Conservation (phyloP, 164 flowering plant genomes). For the Litsea cubeba region DNA sequence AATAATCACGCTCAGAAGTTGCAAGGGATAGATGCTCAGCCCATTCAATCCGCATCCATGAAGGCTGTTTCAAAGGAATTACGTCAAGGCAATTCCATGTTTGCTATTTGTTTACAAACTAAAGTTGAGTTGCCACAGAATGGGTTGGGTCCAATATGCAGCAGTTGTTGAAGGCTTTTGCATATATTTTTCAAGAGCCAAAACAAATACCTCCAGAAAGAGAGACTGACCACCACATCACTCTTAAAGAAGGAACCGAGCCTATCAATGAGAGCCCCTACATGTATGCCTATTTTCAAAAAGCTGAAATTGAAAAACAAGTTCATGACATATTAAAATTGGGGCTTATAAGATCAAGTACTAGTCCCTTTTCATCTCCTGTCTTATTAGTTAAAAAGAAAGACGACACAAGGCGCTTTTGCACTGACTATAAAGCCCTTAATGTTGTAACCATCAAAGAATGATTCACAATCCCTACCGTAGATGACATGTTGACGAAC, state of each 20-base stretch:
- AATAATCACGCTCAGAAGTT: not conserved
- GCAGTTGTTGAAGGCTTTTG: not conserved
- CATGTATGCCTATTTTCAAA: conserved; percentile 5
- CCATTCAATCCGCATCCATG: not conserved
- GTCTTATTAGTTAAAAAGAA: not conserved
- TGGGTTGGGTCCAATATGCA: not conserved
- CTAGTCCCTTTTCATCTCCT: not conserved
- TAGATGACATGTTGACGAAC: conserved; percentile 5
- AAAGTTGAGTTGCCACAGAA: not conserved
- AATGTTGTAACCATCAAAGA: conserved; percentile 2
- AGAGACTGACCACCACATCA: not conserved
- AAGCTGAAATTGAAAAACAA: conserved; percentile 7
- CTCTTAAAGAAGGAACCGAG: not conserved
- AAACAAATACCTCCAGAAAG: not conserved
- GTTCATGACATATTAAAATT: too few species aligned
- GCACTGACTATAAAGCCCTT: not conserved
- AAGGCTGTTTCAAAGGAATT: not conserved
- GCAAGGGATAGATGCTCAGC: not conserved
- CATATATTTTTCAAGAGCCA: not conserved
- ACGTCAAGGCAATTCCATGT: not conserved
- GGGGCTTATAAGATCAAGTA: not conserved
- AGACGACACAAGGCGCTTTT: not conserved
- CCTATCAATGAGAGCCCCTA: conserved; percentile 8
- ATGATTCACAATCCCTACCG: not conserved
- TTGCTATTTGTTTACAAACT: conserved; percentile 3